Conservation (phyloP, 371 early-diverging fungal species). For the Mucor plumbeus region DNA sequence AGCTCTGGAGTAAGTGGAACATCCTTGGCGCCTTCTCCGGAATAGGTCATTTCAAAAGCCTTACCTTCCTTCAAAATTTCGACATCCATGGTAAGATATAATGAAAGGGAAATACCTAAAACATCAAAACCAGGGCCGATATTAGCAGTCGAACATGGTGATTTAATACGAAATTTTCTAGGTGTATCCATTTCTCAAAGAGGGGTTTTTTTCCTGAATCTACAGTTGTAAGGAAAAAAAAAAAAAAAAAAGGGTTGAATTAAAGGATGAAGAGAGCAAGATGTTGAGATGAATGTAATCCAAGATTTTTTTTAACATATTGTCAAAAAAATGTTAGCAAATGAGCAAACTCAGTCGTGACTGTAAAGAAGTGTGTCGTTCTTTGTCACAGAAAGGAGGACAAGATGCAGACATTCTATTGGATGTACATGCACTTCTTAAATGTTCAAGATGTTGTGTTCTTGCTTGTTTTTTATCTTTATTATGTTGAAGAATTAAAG, state of each 20-base stretch:
- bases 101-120: constrained; percentile 88
- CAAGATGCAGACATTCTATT: constrained; percentile 18
- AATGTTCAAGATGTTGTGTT: constrained; percentile 7
- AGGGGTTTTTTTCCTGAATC: not conserved
- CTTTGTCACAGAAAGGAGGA: constrained; percentile 23
- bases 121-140: constrained; percentile 97
- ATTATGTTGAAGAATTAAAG: not conserved
- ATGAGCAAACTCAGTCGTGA: constrained; percentile 15
- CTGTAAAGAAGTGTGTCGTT: constrained; percentile 23
- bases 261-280: not conserved
- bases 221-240: constrained; percentile 8
- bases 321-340: no score
- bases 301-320: not conserved
- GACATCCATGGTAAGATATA: constrained; percentile 79
- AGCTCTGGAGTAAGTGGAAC: constrained; percentile 78
- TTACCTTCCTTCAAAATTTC: constrained; percentile 30
- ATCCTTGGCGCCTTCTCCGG: constrained; percentile 78
- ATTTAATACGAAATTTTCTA: constrained; percentile 72
- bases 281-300: not conserved
- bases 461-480: no score
- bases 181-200: constrained; percentile 32
- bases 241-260: no score
- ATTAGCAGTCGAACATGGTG: constrained; percentile 95
- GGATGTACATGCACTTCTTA: constrained; percentile 14
- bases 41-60: constrained; percentile 71